A percentile compares a stretch with the other conserved stretches of the same genome.
Evolutionary conservation across 208 protist genomes (phyloP).

Genomic region (Crithidia fasciculata): DNA sequence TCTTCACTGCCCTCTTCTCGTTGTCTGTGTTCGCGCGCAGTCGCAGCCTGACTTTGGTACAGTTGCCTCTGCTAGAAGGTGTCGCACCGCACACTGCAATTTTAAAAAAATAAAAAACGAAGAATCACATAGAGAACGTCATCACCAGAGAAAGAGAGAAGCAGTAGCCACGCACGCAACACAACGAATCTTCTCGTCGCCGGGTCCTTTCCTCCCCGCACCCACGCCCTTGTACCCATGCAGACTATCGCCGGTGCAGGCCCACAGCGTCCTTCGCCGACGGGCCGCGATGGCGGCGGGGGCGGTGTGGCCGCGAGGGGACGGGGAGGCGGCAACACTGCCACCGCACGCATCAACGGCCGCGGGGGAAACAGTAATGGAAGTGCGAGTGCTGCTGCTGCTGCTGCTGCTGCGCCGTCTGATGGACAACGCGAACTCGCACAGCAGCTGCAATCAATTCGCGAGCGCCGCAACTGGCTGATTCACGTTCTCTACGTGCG

Average conservation of each 20-base stretch:
- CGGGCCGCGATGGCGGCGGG: neutral
- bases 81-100: no score
- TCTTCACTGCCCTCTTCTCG: no score
- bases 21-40: no score
- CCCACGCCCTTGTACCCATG: neutral
- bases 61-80: no score
- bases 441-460: constrained; percentile 43
- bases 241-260: constrained; percentile 5
- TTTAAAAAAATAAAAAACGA: no score
- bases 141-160: no score
- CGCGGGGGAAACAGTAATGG: neutral
- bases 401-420: neutral
- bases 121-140: no score
- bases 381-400: neutral
- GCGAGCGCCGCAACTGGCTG: constrained; percentile 93
- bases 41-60: no score
- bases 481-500: constrained; percentile 94
- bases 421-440: constrained; percentile 19
- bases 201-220: no score
- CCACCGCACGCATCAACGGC: neutral
- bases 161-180: no score
- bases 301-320: no score
- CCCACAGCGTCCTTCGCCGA: neutral
- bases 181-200: no score
- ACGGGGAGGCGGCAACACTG: neutral